phyloP scores from a whole-genome alignment of 75 land plant species.

The Sequoia sempervirens region DNA sequence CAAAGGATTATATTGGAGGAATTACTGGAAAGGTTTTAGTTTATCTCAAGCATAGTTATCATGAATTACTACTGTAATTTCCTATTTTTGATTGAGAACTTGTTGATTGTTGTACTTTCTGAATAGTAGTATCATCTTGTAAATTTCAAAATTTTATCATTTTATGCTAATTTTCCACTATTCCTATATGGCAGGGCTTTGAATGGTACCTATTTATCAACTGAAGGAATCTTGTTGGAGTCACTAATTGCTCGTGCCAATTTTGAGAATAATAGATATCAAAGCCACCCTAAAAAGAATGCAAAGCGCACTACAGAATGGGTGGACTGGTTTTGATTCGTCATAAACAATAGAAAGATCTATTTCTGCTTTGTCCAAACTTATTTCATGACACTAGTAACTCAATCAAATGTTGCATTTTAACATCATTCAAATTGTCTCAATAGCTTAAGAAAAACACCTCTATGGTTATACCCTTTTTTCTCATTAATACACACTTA shows the following conservation, averaged over 20 bases:
- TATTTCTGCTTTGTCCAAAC: background rate
- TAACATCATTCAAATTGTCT: background rate
- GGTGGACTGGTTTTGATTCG: slow-evolving; percentile 75
- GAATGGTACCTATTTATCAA: slow-evolving; percentile 36
- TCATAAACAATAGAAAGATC: background rate
- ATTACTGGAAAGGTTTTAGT: slow-evolving; percentile 56
- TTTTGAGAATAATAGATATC: slow-evolving; percentile 85
- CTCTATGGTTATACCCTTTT: background rate
- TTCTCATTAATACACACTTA: background rate
- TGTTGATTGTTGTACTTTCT: background rate
- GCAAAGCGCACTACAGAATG: slow-evolving; percentile 33
- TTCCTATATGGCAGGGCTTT: slow-evolving; percentile 18
- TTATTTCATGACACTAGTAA: background rate
- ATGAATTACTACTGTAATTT: background rate
- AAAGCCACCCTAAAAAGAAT: slow-evolving; percentile 44
- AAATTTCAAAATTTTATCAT: background rate
- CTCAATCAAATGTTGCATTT: background rate
- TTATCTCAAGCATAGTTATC: background rate
- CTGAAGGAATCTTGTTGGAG: slow-evolving; percentile 63
- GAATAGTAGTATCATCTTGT: background rate
- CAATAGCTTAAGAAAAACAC: background rate
- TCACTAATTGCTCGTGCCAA: slow-evolving; percentile 68
- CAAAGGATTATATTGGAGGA: slow-evolving; percentile 78
- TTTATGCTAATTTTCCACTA: background rate
- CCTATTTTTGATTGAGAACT: background rate